Evolutionary conservation across 148 eudicot species (phyloP).

Genomic region (Rhododendron molle): DNA sequence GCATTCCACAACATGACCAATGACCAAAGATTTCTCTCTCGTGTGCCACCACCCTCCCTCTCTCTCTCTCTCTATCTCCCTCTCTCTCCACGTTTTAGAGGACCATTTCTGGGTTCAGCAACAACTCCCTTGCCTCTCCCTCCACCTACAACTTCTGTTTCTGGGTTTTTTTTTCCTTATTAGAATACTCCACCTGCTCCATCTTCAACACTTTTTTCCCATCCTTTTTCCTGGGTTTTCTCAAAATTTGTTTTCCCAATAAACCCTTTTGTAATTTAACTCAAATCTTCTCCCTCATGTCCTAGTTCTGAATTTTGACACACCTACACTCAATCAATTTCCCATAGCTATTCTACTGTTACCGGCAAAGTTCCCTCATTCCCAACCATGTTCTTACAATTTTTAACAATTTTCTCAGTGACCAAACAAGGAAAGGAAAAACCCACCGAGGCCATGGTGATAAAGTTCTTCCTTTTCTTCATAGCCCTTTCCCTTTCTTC

Average conservation of each 20-base stretch:
- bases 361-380: neutral
- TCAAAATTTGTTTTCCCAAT: neutral
- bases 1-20: neutral
- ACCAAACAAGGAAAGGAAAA: neutral
- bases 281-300: neutral
- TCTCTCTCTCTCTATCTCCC: neutral
- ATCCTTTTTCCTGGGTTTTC: neutral
- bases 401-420: neutral
- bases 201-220: neutral
- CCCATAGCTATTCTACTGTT: neutral
- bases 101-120: neutral
- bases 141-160: neutral
- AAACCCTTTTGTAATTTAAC: neutral
- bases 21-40: neutral
- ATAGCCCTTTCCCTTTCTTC: conserved; percentile 7
- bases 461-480: conserved; percentile 12
- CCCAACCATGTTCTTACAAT: neutral
- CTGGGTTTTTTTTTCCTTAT: conserved; percentile 1
- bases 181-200: neutral
- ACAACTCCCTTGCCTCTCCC: neutral
- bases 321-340: neutral
- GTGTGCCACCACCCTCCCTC: neutral
- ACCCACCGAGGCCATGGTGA: conserved; percentile 7
- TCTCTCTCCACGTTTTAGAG: neutral
- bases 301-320: neutral